Evolutionary conservation across 2,329 filamentous ascomycete species (phyloP).

Genomic region (Rhynchosporium graminicola): DNA sequence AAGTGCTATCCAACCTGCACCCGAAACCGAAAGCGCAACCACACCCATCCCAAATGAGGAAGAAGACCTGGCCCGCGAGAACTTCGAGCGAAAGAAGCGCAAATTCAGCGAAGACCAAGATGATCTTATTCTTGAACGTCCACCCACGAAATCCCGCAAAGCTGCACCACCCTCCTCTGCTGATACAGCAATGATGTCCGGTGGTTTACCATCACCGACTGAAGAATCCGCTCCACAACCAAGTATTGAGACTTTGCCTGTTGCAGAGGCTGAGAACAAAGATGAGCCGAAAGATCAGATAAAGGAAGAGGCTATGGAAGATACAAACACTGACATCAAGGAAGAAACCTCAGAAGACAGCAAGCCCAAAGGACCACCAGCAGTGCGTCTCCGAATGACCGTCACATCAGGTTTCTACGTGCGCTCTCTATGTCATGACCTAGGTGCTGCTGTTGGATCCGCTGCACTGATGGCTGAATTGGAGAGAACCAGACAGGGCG

Average conservation of each 20-base stretch:
- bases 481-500: slow-evolving; percentile 75
- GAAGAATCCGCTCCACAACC: slow-evolving; percentile 28
- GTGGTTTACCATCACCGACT: slow-evolving; percentile 30
- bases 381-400: slow-evolving; percentile 82
- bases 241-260: slow-evolving; percentile 27
- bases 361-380: slow-evolving; percentile 63
- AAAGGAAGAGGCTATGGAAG: neutral
- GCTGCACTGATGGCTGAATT: slow-evolving; percentile 85
- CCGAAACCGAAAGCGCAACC: slow-evolving; percentile 35
- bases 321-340: no score
- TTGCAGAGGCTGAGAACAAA: neutral
- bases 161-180: slow-evolving; percentile 2
- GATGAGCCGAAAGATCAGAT: slow-evolving; percentile 6
- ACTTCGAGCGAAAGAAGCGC: slow-evolving; percentile 37
- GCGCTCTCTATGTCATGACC: slow-evolving; percentile 87
- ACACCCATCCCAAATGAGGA: slow-evolving; percentile 1
- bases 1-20: neutral
- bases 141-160: slow-evolving; percentile 34
- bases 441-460: slow-evolving; percentile 79
- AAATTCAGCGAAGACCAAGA: slow-evolving; percentile 39
- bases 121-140: slow-evolving; percentile 36
- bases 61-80: slow-evolving; percentile 38
- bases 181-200: slow-evolving; percentile 38
- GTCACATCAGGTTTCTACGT: slow-evolving; percentile 98
- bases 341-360: neutral